These are phyloP conservation scores for Vitis riparia DNA, from an alignment of 164 flowering plant genomes.

Conservation along the genomic window DNA sequence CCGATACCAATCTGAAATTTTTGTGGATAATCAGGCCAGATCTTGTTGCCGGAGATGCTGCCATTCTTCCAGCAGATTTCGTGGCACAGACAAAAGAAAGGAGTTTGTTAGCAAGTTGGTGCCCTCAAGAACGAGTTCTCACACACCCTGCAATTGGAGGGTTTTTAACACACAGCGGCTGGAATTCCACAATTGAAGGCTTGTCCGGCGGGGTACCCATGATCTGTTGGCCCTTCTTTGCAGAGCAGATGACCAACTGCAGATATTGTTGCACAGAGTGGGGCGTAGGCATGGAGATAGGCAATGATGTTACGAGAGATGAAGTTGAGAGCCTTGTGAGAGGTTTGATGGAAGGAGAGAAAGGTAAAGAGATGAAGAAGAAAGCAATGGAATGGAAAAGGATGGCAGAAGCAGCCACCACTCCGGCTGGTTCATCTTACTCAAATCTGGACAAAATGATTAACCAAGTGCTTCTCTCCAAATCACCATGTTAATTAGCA, in stretches of 20 bases:
- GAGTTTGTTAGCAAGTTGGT: background rate
- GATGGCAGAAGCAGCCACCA: too few relatives aligned
- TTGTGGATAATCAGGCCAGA: background rate
- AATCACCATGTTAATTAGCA: too few relatives aligned
- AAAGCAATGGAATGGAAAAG: too few relatives aligned
- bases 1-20: too few relatives aligned
- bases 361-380: too few relatives aligned
- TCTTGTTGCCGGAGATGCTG: background rate
- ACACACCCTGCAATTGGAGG: background rate
- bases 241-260: background rate
- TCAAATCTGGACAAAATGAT: too few relatives aligned
- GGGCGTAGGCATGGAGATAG: background rate
- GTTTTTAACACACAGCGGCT: background rate
- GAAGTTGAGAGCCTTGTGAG: background rate
- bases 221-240: background rate
- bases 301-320: background rate
- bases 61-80: background rate
- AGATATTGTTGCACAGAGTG: background rate
- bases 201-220: background rate
- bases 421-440: too few relatives aligned
- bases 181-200: too few relatives aligned
- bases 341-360: too few relatives aligned
- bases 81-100: background rate
- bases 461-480: too few relatives aligned
- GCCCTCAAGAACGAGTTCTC: background rate